Evolutionary conservation across 2,329 filamentous ascomycete species (phyloP).

Genomic region (Cladosporium sp.): DNA sequence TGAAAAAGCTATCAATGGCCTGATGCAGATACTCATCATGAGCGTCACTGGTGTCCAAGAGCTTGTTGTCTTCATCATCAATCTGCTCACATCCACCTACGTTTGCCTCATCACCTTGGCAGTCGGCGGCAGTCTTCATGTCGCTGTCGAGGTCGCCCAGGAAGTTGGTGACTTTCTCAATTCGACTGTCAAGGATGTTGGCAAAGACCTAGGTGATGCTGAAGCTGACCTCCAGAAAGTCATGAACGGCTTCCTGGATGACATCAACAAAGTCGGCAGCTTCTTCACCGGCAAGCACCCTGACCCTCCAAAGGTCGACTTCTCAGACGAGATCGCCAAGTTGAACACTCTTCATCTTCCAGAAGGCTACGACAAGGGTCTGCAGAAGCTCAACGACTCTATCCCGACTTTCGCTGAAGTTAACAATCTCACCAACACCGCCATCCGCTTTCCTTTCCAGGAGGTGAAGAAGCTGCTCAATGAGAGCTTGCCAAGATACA

Average conservation of each 20-base stretch:
- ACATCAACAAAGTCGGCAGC: constrained; percentile 40
- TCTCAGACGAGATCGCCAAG: constrained; percentile 60
- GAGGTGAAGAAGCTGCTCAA: constrained; percentile 72
- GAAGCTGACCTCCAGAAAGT: constrained; percentile 40
- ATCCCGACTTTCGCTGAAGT: constrained; percentile 82
- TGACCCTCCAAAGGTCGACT: constrained; percentile 55
- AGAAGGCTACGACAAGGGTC: constrained; percentile 61
- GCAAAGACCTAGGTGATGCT: constrained; percentile 49
- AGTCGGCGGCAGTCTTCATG: constrained; percentile 72
- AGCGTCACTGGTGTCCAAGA: constrained; percentile 79
- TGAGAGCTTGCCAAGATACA: constrained; percentile 65
- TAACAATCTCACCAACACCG: constrained; percentile 71
- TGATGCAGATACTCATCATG: constrained; percentile 75
- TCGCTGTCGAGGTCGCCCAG: constrained; percentile 60
- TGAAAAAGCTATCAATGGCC: constrained; percentile 71
- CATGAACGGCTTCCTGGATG: constrained; percentile 56
- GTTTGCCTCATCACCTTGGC: constrained; percentile 83
- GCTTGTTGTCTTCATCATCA: constrained; percentile 87
- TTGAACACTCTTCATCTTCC: constrained; percentile 69
- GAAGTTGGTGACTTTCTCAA: constrained; percentile 60
- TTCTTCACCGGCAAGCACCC: constrained; percentile 37
- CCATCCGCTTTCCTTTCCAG: constrained; percentile 76
- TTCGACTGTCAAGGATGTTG: constrained; percentile 54
- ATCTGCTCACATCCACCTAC: constrained; percentile 86
- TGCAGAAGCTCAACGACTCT: constrained; percentile 69